Evolutionary conservation across 768 basidiomycete genomes (phyloP).

Genomic region (Pleurotus ostreatus): DNA sequence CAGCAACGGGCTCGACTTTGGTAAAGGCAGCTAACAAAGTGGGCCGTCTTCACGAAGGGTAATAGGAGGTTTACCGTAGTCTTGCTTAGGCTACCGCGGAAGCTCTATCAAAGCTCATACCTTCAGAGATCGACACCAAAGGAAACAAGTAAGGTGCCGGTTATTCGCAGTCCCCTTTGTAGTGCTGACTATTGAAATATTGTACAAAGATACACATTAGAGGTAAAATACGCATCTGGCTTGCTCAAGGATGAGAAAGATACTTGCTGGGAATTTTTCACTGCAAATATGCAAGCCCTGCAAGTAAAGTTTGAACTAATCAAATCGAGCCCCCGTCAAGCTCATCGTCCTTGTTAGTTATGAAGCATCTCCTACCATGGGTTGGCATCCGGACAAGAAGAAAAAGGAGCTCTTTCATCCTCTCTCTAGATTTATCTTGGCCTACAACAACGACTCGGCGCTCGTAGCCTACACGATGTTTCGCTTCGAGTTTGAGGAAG

Average conservation of each 20-base stretch:
- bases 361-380: conserved; percentile 47
- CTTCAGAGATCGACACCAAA: background rate
- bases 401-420: conserved; percentile 54
- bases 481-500: conserved; percentile 69
- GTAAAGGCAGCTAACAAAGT: conserved; percentile 3
- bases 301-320: conserved; percentile 19
- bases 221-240: conserved; percentile 17
- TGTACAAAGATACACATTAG: background rate
- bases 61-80: background rate
- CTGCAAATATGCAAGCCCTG: conserved; percentile 55
- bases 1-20: conserved; percentile 2
- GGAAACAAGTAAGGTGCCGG: background rate
- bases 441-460: conserved; percentile 11
- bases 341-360: conserved; percentile 35
- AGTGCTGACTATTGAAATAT: too few relatives aligned
- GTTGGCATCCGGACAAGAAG: conserved; percentile 61
- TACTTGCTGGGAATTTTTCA: conserved; percentile 50
- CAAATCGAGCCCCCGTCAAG: background rate
- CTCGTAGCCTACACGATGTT: conserved; percentile 52
- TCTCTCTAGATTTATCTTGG: conserved; percentile 58
- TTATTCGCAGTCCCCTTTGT: background rate
- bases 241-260: conserved; percentile 31
- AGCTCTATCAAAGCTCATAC: background rate
- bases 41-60: background rate
- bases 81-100: background rate